Evolutionary conservation across 2,329 filamentous ascomycete genomes (phyloP), one percentile per base, ranked within the genome.

Genomic region (Gnomoniopsis sp.): DNA sequence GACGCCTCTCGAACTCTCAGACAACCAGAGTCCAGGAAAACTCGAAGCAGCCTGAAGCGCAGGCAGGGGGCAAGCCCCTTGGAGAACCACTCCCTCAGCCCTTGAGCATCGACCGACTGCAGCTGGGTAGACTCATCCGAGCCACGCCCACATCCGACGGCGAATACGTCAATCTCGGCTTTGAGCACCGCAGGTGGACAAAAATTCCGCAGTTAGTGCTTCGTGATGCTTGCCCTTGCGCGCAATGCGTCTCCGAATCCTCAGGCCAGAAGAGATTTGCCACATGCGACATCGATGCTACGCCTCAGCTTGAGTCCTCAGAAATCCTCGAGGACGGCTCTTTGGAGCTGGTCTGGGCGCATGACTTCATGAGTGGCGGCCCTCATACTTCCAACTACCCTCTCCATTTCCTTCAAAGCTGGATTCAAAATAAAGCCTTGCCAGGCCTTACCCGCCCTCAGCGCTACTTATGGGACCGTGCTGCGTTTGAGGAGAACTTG

Each of bases 261-360:
- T 86, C 85, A 1, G 83, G 83, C 48, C 84, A 87, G 62, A 84
- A 85, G 68, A 81, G 72, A 60, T 81, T 79, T 65, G 72, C 74
- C 1, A 77, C 75, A 3, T 70, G 71, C 30, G 73, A 78, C 34
- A 71, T 82, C 6, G 71, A 73, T 6, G 23, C 62, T 1, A 50
- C 66, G 12, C 72, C 78, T 30, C 52, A 62, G 14, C 68, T 79
- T 21, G 60, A 65, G 3, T 33, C 62, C 2, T 72, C 75, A 33
- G 62, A 65, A 2, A 53, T 71, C 1, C 64, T 65, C 17, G 65
- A 73, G 0, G 72, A 78, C 19, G 77, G 77, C 10, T 72, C 74
- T 1, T 71, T 91, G 14, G 73, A 78, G 21, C 72, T 93, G 8
- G 68, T 74, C n/a, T 95, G 90, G 86, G 66, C 71, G 6, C 67